Base-by-base conservation (phyloP, 371 early-diverging fungal species). In the Mortierella sp. region DNA sequence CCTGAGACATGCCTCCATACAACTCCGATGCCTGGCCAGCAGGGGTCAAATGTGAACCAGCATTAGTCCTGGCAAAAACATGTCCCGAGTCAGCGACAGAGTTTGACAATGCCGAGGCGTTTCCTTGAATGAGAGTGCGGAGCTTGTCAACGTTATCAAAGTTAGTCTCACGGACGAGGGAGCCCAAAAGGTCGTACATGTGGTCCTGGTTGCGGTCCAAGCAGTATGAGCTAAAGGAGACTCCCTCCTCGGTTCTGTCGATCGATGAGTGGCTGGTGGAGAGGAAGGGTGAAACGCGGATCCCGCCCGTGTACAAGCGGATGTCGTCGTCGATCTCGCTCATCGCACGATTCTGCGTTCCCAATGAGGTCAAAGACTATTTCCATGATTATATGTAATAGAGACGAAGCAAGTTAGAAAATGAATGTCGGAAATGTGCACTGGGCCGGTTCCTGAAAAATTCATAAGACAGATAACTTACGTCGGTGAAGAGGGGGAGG, bases 261-360 rank as follows among this genome's bases (percentile, higher is more conserved):
- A 93, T 87, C 58, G 92, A 88, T 35, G 92, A 91, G 70, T 94
- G 94, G 60, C 93, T 94, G 7, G 94, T 95, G 29, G 94, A 89
- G 10, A 94, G 87, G 77, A 92, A 91, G 1, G 95, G 91, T 54
- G 95, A 89, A 43, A 94, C 92, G 35, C 90, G 89, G 54, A 99
- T 90, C 14, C 99, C 99, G 60, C 97, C 98, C 8, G 98, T 97
- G 81, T 93, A 90, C 48, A 95, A 88, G 29, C 97, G 91, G 70
- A 98, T 96, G 4, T 96, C 94, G 29, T 98, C 96, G 80, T 97
- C 97, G 41, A 99, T 93, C 51, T 95, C 96, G 32, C 95, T 92
- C 93, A 97, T 96, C 18, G 92, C 84, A 75, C 94, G 94, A 16
- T 84, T 73, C 6, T 87, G 88, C 4, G 98, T 98, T 58, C 98